Base-by-base conservation (phyloP, 306 rosid genomes). In the Hippophae tibetana region DNA sequence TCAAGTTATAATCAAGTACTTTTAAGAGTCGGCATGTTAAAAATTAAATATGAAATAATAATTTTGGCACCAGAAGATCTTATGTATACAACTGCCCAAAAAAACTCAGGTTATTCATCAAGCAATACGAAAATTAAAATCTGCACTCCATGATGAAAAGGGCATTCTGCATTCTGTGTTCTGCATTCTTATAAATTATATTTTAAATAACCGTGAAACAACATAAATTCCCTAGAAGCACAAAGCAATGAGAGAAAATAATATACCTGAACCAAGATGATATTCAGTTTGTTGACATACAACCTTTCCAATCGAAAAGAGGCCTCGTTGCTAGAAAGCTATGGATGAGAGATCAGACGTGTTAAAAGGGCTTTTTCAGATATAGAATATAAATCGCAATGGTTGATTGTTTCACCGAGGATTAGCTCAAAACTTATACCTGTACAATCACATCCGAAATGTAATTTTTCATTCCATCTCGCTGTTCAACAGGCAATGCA, bases 391-490 rank as follows among this genome's bases (percentile, higher is more conserved):
- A 7, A 46, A 31, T 12, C 10, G 42, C 46, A 40, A 52, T 8
- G 26, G 40, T 25, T 8, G 6, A 25, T 12, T 11, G 31, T 13
- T 41, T n/a, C 43, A 27, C 8, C 4, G 42, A 41, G 47, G 23
- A 25, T 13, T 45, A 59, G 60, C 27, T 53, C 48, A 26, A 41
- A 14, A 52, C 6, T 42, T 54, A 43, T 70, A 88, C 99, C 97
- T 93, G 96, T 47, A 93, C 95, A 61, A 93, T 93, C 48, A 93
- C 83, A 57, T 93, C 99, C 58, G 99, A 93, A 13, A 93, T 88
- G 69, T 88, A 93, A 78, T 93, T 93, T 69, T 93, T 93, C 99
- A 93, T 93, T 70, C 99, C 99, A 64, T 93, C 99, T 47, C 99
- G 80, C 76, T 93, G 97, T 73, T 93, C 97, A 56, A 76, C 97